Evolutionary conservation across 495 filamentous ascomycete genomes (phyloP).

Genomic region (Glutinoglossum americanum): DNA sequence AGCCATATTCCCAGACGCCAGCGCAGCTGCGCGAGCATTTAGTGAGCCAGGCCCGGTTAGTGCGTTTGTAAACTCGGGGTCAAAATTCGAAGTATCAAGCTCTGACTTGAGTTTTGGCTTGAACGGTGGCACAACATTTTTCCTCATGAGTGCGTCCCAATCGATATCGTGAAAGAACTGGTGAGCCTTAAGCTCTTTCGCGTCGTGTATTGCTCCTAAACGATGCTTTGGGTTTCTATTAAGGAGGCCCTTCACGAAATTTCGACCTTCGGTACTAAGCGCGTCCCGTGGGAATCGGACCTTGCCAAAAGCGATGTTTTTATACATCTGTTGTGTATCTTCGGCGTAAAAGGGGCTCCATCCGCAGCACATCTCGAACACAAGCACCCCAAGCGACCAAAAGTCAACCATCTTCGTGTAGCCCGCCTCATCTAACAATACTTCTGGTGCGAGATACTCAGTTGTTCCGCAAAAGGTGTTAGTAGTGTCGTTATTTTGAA

Average conservation of each 20-base stretch:
- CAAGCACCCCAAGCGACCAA: conserved; percentile 92
- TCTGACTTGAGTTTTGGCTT: conserved; percentile 92
- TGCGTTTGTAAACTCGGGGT: conserved; percentile 94
- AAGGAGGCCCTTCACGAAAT: conserved; percentile 92
- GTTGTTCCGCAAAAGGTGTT: conserved; percentile 99
- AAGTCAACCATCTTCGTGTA: conserved; percentile 99
- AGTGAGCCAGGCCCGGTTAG: conserved; percentile 63
- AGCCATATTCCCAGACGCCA: conserved; percentile 53
- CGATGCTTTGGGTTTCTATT: conserved; percentile 95
- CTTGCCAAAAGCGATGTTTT: conserved; percentile 98
- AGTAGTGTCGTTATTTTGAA: conserved; percentile 87
- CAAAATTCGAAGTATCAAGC: conserved; percentile 92
- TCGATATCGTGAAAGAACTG: conserved; percentile 89
- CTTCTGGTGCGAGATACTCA: conserved; percentile 90
- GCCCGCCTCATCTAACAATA: conserved; percentile 85
- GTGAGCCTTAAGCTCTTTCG: conserved; percentile 84
- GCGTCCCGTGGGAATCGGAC: conserved; percentile 92
- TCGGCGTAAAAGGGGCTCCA: conserved; percentile 99
- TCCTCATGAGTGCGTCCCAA: conserved; percentile 68
- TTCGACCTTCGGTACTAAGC: conserved; percentile 76
- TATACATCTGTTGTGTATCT: conserved; percentile 99
- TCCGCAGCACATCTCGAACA: conserved; percentile 99
- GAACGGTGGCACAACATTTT: conserved; percentile 90
- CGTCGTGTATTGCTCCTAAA: conserved; percentile 74
- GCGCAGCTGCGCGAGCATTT: conserved; percentile 64